phyloP scores from a whole-genome alignment of 192 early-diverging fungal genomes.

The Coemansia sp. region DNA sequence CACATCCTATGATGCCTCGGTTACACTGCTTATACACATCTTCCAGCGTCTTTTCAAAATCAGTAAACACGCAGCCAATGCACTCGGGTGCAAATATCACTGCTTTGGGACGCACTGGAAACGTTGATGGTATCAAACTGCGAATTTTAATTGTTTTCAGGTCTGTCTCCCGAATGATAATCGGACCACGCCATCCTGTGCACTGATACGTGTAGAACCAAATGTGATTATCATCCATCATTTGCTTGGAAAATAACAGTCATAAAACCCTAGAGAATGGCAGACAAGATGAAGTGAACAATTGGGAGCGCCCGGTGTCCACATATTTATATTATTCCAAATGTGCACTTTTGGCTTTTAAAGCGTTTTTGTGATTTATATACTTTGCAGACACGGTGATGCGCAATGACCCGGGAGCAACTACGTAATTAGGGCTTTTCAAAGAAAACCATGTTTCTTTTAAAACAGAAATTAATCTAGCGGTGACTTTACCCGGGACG shows the following conservation, averaged over 20 bases:
- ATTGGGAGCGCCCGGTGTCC: no score
- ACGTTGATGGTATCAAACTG: background rate
- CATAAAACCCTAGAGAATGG: background rate
- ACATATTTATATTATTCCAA: background rate
- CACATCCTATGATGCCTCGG: background rate
- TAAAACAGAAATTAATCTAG: background rate
- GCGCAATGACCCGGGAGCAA: background rate
- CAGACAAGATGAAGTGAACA: no score
- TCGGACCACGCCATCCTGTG: background rate
- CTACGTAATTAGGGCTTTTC: background rate
- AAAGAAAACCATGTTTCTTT: background rate
- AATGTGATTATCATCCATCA: background rate
- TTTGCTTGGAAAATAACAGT: background rate
- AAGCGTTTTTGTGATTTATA: background rate
- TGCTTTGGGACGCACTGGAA: background rate
- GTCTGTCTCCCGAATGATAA: background rate
- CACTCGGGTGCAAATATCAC: background rate
- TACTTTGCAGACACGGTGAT: background rate
- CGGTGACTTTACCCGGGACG: background rate
- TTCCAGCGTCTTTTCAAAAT: background rate
- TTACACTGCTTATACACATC: background rate
- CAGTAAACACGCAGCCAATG: background rate
- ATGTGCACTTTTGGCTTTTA: background rate
- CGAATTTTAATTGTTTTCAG: background rate
- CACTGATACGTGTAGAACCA: conserved; percentile 2